phyloP scores from a whole-genome alignment of 2,329 filamentous ascomycete genomes.

The Fusarium heterosporum region DNA sequence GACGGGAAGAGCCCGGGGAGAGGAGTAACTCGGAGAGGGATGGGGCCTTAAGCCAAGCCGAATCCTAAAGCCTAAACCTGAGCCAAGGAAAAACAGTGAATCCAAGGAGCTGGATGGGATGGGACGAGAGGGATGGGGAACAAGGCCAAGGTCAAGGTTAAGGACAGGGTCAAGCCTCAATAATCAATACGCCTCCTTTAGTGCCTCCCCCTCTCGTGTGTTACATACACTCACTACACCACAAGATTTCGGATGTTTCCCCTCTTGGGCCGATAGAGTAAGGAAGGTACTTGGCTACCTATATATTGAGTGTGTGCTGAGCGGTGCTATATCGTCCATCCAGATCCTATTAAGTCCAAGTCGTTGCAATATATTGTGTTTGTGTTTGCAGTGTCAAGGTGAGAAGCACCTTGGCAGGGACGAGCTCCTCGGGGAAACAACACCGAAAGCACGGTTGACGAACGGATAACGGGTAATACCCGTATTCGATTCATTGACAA shows the following conservation, averaged over 20 bases:
- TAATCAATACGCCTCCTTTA: slow-evolving; percentile 37
- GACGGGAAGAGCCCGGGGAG: slow-evolving; percentile 9
- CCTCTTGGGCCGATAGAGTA: slow-evolving; percentile 27
- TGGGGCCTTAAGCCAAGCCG: slow-evolving; percentile 23
- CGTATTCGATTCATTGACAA: not conserved
- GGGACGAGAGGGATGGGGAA: slow-evolving; percentile 28
- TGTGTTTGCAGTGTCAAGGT: slow-evolving; percentile 20
- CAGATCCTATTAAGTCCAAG: not conserved
- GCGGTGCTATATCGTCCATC: slow-evolving; percentile 3
- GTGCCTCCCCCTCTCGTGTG: slow-evolving; percentile 42
- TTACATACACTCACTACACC: slow-evolving; percentile 15
- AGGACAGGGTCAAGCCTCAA: slow-evolving; percentile 36
- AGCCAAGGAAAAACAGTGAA: slow-evolving; percentile 21
- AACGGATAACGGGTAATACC: not conserved
- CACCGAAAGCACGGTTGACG: slow-evolving; percentile 14
- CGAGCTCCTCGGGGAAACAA: slow-evolving; percentile 22
- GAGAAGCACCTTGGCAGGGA: not conserved
- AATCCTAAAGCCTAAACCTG: not conserved
- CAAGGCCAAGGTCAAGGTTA: slow-evolving; percentile 34
- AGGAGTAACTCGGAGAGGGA: slow-evolving; percentile 7
- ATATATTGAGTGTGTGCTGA: not conserved
- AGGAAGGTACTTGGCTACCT: slow-evolving; percentile 1
- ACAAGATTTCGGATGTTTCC: slow-evolving; percentile 35
- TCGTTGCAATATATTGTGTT: slow-evolving; percentile 1
- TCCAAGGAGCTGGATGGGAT: slow-evolving; percentile 35